phyloP scores from a whole-genome alignment of 23 red algal species.

The Agarophyton chilense region DNA sequence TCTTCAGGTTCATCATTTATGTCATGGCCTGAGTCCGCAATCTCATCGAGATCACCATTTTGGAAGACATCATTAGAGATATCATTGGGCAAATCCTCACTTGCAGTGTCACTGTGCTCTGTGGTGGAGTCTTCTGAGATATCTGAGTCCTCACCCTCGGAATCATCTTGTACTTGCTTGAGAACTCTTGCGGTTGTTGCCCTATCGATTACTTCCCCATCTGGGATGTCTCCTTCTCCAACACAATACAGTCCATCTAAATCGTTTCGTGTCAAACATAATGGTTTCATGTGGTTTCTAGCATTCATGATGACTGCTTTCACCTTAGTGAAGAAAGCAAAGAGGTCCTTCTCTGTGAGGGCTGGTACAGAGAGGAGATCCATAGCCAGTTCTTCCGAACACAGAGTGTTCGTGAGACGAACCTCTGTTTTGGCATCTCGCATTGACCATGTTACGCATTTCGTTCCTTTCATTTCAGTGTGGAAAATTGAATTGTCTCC shows the following conservation, averaged over 20 bases:
- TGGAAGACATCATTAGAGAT: too few relatives aligned
- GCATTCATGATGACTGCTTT: not conserved
- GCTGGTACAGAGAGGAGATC: constrained; percentile 24
- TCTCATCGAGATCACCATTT: too few relatives aligned
- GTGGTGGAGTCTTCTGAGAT: too few relatives aligned
- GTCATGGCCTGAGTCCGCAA: too few relatives aligned
- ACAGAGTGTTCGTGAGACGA: not conserved
- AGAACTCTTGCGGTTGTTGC: not conserved
- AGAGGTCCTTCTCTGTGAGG: not conserved
- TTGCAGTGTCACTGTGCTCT: too few relatives aligned
- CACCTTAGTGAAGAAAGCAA: not conserved
- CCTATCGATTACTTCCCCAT: not conserved
- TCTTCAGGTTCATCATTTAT: not conserved
- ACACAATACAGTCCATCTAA: constrained; percentile 25
- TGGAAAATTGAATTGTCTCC: constrained; percentile 9
- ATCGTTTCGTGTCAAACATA: not conserved
- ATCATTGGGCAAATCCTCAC: too few relatives aligned
- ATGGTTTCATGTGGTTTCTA: not conserved
- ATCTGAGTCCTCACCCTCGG: not conserved
- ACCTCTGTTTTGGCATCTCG: not conserved
- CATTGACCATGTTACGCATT: not conserved
- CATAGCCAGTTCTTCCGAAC: not conserved
- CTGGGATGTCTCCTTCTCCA: not conserved
- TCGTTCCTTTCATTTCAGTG: not conserved
- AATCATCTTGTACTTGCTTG: not conserved